Evolutionary conservation across 139 green algal genomes (phyloP), one percentile per base, ranked within the genome.

Genomic region (Trebouxia sp.): DNA sequence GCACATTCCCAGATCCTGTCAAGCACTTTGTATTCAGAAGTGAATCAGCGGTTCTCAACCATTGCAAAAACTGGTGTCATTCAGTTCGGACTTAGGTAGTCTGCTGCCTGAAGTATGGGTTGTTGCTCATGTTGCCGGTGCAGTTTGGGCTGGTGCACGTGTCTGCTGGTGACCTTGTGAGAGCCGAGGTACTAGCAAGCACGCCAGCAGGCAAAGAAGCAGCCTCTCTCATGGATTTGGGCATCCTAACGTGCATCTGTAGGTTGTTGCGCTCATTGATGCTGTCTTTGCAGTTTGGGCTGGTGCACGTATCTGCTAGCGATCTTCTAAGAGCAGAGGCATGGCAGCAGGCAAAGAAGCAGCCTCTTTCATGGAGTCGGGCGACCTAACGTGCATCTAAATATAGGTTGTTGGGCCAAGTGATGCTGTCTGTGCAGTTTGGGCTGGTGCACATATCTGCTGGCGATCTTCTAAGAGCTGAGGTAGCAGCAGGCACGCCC

Each of bases 391-490:
- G 32, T 35, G 56, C 56, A 11, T 20, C 15, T 30, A 28, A 35
- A 20, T 24, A 11, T 12, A 8, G 3, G 3, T n/a, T 15, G 5
- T 12, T 28, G 20, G 26, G 5, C 56, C 5, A 42, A 39, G 32
- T 24, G 56, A 24, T n/a, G 11, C 37, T 24, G 22, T n/a, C 20
- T 30, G 3, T 85, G 84, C 89, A 99, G 93, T 99, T 95, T 83
- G 89, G 88, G 10, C 85, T 99, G 26, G 89, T 94, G 41, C 97
- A 99, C 88, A 98, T 99, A 48, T 98, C 93, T 8, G 95, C 95
- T 8, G 97, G 97, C 17, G 97, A 99, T 82, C 83, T 99, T 45
- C 90, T 99, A 74, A 90, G 97, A n/a, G 97, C 95, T 24, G 93
- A 99, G 85, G 96, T 99, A 30, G 90, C 88, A 39, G 85, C 85